Evolutionary conservation across 2,329 filamentous ascomycete species (phyloP).

Genomic region (Penicillium fuscoglaucum): DNA sequence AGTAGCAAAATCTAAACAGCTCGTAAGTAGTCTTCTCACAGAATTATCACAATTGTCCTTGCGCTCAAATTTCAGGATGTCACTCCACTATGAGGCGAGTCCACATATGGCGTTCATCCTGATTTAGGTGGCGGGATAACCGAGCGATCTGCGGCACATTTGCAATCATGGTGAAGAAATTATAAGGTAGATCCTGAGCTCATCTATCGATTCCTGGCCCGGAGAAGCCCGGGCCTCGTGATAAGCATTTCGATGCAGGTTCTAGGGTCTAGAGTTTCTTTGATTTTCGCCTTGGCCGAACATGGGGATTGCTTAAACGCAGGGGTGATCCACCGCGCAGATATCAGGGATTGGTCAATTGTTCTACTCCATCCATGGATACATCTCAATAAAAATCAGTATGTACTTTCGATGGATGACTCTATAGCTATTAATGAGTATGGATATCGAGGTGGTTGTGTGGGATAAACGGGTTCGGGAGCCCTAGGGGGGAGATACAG

Average conservation of each 20-base stretch:
- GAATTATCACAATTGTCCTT: not conserved
- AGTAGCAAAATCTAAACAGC: not conserved
- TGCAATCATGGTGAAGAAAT: not conserved
- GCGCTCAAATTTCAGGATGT: not conserved
- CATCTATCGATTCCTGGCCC: not conserved
- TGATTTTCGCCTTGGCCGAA: too few relatives aligned
- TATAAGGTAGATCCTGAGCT: not conserved
- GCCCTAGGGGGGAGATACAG: too few relatives aligned
- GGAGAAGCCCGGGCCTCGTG: not conserved
- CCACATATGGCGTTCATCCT: not conserved
- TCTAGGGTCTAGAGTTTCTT: not conserved
- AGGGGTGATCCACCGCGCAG: not conserved
- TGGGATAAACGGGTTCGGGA: too few relatives aligned
- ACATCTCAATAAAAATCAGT: too few relatives aligned
- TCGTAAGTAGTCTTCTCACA: not conserved
- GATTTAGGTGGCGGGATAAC: not conserved
- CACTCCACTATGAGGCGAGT: not conserved
- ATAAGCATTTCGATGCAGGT: not conserved
- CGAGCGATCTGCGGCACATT: not conserved
- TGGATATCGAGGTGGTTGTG: too few relatives aligned
- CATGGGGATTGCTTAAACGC: not conserved
- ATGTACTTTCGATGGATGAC: too few relatives aligned
- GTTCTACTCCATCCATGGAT: not conserved
- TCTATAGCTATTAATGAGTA: too few relatives aligned
- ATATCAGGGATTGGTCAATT: not conserved